A percentile compares a stretch with the other conserved stretches of the same genome.
phyloP scores from a whole-genome alignment of 352 stramenopile genomes.

The Globisporangium viniferum region DNA sequence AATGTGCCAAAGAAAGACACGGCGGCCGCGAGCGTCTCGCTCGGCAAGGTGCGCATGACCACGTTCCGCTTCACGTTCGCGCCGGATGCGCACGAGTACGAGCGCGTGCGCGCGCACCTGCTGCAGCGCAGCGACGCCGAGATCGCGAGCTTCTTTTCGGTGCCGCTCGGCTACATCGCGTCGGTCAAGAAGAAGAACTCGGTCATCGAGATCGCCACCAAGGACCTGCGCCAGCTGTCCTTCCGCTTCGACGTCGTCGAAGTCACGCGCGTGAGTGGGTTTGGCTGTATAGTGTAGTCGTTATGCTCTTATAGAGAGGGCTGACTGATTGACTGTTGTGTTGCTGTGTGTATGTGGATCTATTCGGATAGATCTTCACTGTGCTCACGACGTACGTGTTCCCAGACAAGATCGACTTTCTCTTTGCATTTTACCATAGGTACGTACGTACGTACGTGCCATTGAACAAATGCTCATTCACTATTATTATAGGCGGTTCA shows the following conservation, averaged over 20 bases:
- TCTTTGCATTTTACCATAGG: conserved; percentile 84
- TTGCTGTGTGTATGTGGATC: neutral
- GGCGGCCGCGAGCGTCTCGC: conserved; percentile 50
- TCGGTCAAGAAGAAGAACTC: conserved; percentile 81
- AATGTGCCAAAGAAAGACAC: conserved; percentile 55
- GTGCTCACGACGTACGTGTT: conserved; percentile 84
- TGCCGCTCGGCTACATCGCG: conserved; percentile 69
- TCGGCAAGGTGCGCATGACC: conserved; percentile 78
- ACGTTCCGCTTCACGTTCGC: conserved; percentile 85
- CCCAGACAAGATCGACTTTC: conserved; percentile 76
- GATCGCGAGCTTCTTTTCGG: conserved; percentile 73
- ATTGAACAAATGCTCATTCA: neutral
- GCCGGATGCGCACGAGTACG: conserved; percentile 56
- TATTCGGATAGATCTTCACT: conserved; percentile 49
- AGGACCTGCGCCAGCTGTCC: conserved; percentile 71
- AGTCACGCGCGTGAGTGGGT: conserved; percentile 46
- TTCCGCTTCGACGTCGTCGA: conserved; percentile 77
- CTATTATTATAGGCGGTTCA: neutral
- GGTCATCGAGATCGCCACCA: conserved; percentile 73
- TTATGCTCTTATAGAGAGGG: neutral
- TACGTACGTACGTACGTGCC: conserved; percentile 42
- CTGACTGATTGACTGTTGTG: neutral
- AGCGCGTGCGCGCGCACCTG: conserved; percentile 46
- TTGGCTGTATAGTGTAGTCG: neutral
- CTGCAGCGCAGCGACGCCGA: conserved; percentile 55